Conservation (phyloP, 2,329 filamentous ascomycete species). For the Sclerotinia spermophila region DNA sequence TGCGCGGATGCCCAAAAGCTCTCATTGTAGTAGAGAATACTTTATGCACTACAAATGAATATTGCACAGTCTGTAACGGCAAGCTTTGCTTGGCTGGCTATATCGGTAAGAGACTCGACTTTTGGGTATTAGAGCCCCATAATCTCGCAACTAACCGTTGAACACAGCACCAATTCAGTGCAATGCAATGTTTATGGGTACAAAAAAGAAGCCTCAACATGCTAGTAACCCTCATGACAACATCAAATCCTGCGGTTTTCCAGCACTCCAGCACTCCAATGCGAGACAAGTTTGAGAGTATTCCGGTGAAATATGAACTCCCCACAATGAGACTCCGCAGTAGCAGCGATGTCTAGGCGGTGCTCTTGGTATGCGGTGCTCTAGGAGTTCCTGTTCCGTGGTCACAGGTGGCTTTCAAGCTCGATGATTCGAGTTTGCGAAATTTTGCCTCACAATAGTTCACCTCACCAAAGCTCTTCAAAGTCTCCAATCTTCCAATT, state of each 20-base stretch:
- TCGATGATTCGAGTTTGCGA: neutral
- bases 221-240: neutral
- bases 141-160: neutral
- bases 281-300: neutral
- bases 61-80: neutral
- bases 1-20: neutral
- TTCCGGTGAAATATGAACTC: neutral
- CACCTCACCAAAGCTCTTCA: neutral
- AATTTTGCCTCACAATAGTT: neutral
- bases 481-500: neutral
- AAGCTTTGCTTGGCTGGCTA: neutral
- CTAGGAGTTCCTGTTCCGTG: neutral
- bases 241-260: too few relatives aligned
- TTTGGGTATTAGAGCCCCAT: neutral
- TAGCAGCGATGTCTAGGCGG: neutral
- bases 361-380: neutral
- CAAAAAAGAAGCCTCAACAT: neutral
- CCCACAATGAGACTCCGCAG: neutral
- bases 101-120: too few relatives aligned
- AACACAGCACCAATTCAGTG: neutral
- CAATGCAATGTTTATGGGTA: neutral
- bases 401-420: neutral
- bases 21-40: neutral
- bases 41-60: neutral
- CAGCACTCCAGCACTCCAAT: neutral